A percentile compares a stretch with the other conserved stretches of the same genome.
phyloP scores from a whole-genome alignment of 164 flowering plant genomes.

The Kingdonia uniflora region DNA sequence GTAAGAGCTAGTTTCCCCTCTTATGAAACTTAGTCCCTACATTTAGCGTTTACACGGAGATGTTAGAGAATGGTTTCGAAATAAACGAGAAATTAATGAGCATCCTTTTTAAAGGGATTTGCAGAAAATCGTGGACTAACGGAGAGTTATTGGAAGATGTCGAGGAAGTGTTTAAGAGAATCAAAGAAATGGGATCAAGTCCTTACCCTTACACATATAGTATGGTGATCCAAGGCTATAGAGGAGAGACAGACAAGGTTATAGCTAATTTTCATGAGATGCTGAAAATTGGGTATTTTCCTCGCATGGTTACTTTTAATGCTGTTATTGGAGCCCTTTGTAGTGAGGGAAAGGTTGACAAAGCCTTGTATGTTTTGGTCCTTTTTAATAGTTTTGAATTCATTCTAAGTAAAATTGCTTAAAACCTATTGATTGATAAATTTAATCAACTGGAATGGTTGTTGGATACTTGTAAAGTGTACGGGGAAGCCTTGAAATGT shows the following conservation, averaged over 20 bases:
- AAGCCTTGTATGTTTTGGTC: constrained; percentile 38
- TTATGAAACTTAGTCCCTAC: too few relatives aligned
- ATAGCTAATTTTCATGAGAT: constrained; percentile 31
- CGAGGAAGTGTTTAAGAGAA: constrained; percentile 37
- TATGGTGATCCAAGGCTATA: constrained; percentile 39
- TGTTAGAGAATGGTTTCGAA: constrained; percentile 36
- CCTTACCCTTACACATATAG: constrained; percentile 30
- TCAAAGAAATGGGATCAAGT: constrained; percentile 20
- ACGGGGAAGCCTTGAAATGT: constrained; percentile 44
- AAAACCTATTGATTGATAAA: constrained; percentile 38
- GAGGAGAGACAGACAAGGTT: constrained; percentile 34
- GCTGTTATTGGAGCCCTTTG: constrained; percentile 47
- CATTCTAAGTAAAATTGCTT: constrained; percentile 29
- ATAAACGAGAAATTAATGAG: constrained; percentile 53
- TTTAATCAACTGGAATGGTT: constrained; percentile 27
- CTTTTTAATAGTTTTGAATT: constrained; percentile 21
- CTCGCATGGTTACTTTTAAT: constrained; percentile 33
- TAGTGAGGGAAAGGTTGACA: constrained; percentile 29
- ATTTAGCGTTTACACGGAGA: constrained; percentile 38
- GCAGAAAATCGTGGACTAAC: constrained; percentile 48
- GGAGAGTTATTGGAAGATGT: constrained; percentile 29
- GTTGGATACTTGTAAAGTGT: constrained; percentile 29
- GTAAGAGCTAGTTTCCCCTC: too few relatives aligned
- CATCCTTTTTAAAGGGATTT: constrained; percentile 42
- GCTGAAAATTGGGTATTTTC: constrained; percentile 31